Base-by-base conservation (phyloP, 2,329 filamentous ascomycete genomes). In the Capronia americana region DNA sequence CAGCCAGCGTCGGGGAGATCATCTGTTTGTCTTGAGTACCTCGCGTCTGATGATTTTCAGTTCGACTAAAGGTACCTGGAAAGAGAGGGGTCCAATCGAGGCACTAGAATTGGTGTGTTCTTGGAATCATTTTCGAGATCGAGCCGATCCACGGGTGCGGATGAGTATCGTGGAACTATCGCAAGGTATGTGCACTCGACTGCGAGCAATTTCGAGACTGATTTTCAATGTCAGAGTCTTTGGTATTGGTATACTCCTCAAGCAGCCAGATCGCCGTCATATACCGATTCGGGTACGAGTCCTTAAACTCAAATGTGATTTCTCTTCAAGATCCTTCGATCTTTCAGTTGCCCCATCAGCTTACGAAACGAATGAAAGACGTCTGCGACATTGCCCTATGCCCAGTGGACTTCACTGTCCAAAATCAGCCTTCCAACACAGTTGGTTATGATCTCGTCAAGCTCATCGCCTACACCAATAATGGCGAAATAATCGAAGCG, bases 11-110 rank as follows among this genome's bases (percentile, higher is more conserved):
- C 76, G 80, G 55, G 71, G 74, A 14, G 77, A 79, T 30, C 78
- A 81, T 24, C 73, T 86, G 56, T 85, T 84, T 58, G 76, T 88
- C 38, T 73, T 88, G 55, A 88, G 86, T 1, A 84, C 84, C 0
- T 80, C 78, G 4, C 80, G 79, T 55, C 70, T 89, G 3, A 74
- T 83, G 28, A 78, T 83, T 71, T 72, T 84, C 20, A 74, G 69
- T 7, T 71, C 73, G 14, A 53, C 50, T n/a, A 44, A 24, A 64
- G 76, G 23, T 74, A 74, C 41, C 72, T 76, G 46, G 57, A 67
- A 46, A 65, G 56, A 54, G 63, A 23, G 72, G 70, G 56, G 63
- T 67, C 30, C 46, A 48, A 67, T 3, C 69, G 71, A 28, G 68
- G 75, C n/a, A 73, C 77, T 68, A 71, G 81, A 12, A 71, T 73